Evolutionary conservation across 768 basidiomycete species (phyloP).

Genomic region (Serendipita sp.): DNA sequence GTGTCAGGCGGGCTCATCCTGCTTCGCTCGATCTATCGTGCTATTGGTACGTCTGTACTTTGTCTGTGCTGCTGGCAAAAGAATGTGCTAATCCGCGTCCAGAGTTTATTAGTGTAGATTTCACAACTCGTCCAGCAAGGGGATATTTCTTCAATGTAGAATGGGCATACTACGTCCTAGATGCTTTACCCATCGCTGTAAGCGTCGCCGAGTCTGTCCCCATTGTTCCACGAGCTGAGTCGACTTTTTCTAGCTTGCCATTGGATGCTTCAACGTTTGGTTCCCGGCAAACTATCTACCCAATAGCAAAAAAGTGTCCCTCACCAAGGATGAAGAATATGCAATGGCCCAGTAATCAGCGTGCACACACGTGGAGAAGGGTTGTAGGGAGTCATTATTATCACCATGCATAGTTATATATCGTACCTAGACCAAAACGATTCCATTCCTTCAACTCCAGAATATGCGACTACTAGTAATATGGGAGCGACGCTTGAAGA

Average conservation of each 20-base stretch:
- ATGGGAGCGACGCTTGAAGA: too few relatives aligned
- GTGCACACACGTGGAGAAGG: not conserved
- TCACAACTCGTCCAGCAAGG: not conserved
- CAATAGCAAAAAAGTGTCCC: not conserved
- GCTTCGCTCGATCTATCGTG: conserved; percentile 3
- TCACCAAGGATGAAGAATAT: not conserved
- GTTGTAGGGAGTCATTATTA: too few relatives aligned
- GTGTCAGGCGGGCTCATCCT: not conserved
- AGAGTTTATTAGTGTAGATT: not conserved
- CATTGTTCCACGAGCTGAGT: not conserved
- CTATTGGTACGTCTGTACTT: not conserved
- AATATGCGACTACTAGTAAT: too few relatives aligned
- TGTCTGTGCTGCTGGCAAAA: not conserved
- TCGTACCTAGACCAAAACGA: too few relatives aligned
- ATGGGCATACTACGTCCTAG: not conserved
- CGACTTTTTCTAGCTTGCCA: not conserved
- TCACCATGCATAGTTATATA: too few relatives aligned
- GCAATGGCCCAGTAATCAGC: not conserved
- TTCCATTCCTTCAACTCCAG: too few relatives aligned
- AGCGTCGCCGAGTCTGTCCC: not conserved
- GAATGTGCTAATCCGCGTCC: not conserved
- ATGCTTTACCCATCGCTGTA: conserved; percentile 2
- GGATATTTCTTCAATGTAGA: not conserved
- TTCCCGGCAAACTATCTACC: not conserved
- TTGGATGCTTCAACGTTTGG: not conserved